Conservation (phyloP, 164 flowering plant genomes). For the Cinnamomum micranthum region DNA sequence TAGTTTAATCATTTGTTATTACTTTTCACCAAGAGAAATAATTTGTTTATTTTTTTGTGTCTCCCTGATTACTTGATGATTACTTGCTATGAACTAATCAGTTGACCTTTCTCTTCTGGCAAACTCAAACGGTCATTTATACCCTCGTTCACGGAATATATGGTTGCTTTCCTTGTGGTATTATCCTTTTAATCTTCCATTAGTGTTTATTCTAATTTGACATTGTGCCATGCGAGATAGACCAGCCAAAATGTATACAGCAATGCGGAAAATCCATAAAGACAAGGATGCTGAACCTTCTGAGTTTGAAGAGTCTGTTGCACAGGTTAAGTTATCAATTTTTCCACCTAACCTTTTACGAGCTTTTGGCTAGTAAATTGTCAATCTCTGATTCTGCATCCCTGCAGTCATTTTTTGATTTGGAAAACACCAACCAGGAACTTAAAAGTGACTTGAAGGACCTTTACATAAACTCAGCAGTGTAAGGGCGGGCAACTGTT, state of each 20-base stretch:
- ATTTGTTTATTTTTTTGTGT: too few species aligned
- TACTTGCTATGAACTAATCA: too few species aligned
- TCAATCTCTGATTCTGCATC: not conserved
- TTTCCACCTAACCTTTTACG: not conserved
- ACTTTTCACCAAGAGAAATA: too few species aligned
- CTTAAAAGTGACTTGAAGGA: slow-evolving; percentile 54
- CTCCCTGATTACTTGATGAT: too few species aligned
- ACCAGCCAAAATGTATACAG: slow-evolving; percentile 42
- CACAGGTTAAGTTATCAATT: slow-evolving; percentile 39
- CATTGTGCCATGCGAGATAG: slow-evolving; percentile 1
- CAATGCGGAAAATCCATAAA: slow-evolving; percentile 50
- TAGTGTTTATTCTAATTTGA: not conserved
- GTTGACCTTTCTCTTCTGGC: too few species aligned
- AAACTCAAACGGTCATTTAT: too few species aligned
- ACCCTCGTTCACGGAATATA: too few species aligned
- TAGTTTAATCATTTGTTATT: too few species aligned
- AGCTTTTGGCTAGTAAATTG: not conserved
- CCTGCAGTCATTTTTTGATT: slow-evolving; percentile 28
- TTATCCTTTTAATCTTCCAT: too few species aligned
- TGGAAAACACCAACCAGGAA: slow-evolving; percentile 48
- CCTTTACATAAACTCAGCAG: slow-evolving; percentile 42
- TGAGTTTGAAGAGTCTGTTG: slow-evolving; percentile 60
- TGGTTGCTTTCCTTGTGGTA: too few species aligned
- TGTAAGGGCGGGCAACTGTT: slow-evolving; percentile 25
- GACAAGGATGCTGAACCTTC: slow-evolving; percentile 58